Conservation (phyloP, 2,329 filamentous ascomycete species). For the Monascus ruber region DNA sequence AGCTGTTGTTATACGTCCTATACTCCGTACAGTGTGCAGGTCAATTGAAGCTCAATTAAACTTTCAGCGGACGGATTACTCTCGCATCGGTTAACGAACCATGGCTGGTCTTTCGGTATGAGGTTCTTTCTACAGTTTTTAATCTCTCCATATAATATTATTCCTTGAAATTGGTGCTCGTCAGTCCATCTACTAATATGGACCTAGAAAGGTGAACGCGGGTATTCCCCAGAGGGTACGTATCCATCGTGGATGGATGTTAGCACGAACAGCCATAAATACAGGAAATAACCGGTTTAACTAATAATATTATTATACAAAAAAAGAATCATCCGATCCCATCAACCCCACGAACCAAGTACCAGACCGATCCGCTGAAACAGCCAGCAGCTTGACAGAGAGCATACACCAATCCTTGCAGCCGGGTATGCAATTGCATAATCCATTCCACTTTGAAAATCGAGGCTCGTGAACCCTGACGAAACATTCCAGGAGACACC, state of each 20-base stretch:
- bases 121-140: too few species aligned
- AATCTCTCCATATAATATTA: too few species aligned
- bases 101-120: too few species aligned
- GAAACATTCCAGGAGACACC: constrained; percentile 7
- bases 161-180: too few species aligned
- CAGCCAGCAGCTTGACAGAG: constrained; percentile 10
- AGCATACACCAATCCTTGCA: constrained; percentile 8
- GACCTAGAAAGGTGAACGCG: not conserved
- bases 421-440: constrained; percentile 8
- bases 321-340: constrained; percentile 9
- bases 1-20: too few species aligned
- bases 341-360: constrained; percentile 5
- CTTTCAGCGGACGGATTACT: too few species aligned
- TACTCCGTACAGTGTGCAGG: too few species aligned
- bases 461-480: not conserved
- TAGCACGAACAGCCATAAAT: constrained; percentile 2
- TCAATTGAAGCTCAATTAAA: too few species aligned
- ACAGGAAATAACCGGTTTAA: too few species aligned
- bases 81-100: too few species aligned
- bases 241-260: constrained; percentile 1
- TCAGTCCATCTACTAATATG: too few species aligned
- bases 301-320: not conserved
- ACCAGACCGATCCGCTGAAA: constrained; percentile 1
- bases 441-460: not conserved
- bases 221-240: constrained; percentile 2